Base-by-base conservation (phyloP, 1,284 basidiomycete genomes). In the Ganoderma lingzhi region DNA sequence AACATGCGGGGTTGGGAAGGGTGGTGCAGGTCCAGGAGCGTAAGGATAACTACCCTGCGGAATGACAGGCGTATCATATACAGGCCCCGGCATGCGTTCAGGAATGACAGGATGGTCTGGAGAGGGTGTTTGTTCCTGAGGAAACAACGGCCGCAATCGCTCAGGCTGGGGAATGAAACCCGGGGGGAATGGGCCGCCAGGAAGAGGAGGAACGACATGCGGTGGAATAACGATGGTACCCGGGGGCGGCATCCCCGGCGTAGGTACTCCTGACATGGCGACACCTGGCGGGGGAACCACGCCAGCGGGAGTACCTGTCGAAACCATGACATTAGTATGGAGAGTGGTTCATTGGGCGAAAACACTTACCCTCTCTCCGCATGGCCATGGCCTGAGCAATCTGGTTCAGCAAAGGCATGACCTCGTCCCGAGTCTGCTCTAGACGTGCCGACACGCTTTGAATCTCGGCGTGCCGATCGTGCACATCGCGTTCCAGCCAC, bases 401-500 rank as follows among this genome's bases (percentile, higher is more conserved):
- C n/a, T 82, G 77, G 42, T 80, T 74, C 64, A 93, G 72, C 62
- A 89, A 84, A 17, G 68, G 68, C 0, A 73, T 44, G 3, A 73
- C 70, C 35, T 87, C 81, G 68, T 87, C 74, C 2, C 72, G 79
- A 12, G 94, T 77, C 59, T 87, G 84, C 70, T 93, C 88, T 10
- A 94, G 81, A 15, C 90, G 86, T 17, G 86, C 87, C 59, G 86
- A 82, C 14, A 94, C 87, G 9, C 86, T 86, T n/a, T 84, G 84
- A 53, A 94, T 81, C 76, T 93, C 93, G 5, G 85, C 82, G 71
- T 93, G 92, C 35, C 93, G 87, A 78, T 93, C 91, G 62, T 85
- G 83, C 0, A 93, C 92, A 76, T 94, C 93, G 37, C 88, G 85
- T 68, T 85, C 88, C 17, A 94, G 80, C 93, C 93, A 94, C 61